Conservation (phyloP, 371 early-diverging fungal species). For the Massospora cicadina region DNA sequence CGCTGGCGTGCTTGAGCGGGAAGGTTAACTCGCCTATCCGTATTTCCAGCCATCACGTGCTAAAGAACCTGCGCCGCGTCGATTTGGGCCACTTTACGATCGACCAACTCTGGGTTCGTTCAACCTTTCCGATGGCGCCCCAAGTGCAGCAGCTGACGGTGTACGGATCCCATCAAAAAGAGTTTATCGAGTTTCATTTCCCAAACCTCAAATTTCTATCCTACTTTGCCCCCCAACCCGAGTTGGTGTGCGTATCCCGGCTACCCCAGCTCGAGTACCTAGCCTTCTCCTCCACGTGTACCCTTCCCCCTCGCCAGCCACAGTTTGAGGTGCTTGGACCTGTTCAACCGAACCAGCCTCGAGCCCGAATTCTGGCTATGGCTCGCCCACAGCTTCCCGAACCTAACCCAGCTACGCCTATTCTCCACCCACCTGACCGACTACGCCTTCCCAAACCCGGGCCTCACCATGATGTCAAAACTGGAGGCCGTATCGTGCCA, state of each 20-base stretch:
- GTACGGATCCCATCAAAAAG: background rate
- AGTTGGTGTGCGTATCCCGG: background rate
- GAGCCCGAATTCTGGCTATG: background rate
- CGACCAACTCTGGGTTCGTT: background rate
- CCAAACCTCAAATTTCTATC: background rate
- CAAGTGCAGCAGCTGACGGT: background rate
- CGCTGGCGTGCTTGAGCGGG: background rate
- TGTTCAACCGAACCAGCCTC: background rate
- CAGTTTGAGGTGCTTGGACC: background rate
- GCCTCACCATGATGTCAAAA: background rate
- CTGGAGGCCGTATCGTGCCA: background rate
- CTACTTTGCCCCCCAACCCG: background rate
- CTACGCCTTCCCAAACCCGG: background rate
- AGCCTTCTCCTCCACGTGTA: background rate
- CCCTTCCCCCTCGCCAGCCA: background rate
- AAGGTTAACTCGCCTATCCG: background rate
- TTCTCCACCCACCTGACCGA: background rate
- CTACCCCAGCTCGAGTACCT: background rate
- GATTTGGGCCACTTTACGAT: background rate
- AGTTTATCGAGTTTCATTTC: background rate
- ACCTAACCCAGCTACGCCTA: background rate
- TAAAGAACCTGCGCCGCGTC: background rate
- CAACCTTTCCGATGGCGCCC: background rate
- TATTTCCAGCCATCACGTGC: background rate
- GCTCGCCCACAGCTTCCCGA: background rate